phyloP scores from a whole-genome alignment of 371 early-diverging fungal genomes.

The Gilbertella persicaria region DNA sequence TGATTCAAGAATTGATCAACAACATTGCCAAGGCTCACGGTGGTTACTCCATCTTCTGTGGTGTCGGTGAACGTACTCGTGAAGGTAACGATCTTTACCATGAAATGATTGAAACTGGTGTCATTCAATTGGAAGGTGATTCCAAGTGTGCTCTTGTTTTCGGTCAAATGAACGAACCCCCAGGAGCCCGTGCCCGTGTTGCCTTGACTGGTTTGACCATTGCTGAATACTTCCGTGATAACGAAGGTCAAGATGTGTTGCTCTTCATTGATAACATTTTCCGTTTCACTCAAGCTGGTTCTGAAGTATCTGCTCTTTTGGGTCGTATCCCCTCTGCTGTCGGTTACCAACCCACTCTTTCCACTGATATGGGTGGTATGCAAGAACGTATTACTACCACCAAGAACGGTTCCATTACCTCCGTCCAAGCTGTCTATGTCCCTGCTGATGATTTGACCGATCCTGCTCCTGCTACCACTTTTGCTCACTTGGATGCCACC shows the following conservation, averaged over 20 bases:
- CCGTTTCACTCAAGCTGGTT: slow-evolving; percentile 95
- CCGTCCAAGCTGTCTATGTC: slow-evolving; percentile 97
- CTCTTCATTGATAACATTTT: slow-evolving; percentile 99
- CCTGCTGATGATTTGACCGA: slow-evolving; percentile 99
- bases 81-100: slow-evolving; percentile 99
- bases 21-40: slow-evolving; percentile 98
- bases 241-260: slow-evolving; percentile 98
- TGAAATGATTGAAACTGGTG: slow-evolving; percentile 95
- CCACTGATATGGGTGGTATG: slow-evolving; percentile 97
- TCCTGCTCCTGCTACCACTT: slow-evolving; percentile 98
- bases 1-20: slow-evolving; percentile 98
- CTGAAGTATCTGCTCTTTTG: slow-evolving; percentile 95
- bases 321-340: slow-evolving; percentile 99
- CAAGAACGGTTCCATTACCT: slow-evolving; percentile 99
- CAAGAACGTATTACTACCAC: slow-evolving; percentile 99
- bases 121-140: slow-evolving; percentile 92
- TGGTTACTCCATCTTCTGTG: slow-evolving; percentile 97
- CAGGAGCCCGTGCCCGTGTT: slow-evolving; percentile 99
- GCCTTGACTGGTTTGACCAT: slow-evolving; percentile 97
- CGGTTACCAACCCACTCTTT: slow-evolving; percentile 98
- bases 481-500: slow-evolving; percentile 99
- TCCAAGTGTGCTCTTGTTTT: slow-evolving; percentile 97
- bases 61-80: slow-evolving; percentile 98
- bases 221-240: slow-evolving; percentile 99
- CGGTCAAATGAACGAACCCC: slow-evolving; percentile 99